A percentile compares a stretch with the other conserved stretches of the same genome.
phyloP scores from a whole-genome alignment of 257 asterid species.

The Solanum dulcamara region DNA sequence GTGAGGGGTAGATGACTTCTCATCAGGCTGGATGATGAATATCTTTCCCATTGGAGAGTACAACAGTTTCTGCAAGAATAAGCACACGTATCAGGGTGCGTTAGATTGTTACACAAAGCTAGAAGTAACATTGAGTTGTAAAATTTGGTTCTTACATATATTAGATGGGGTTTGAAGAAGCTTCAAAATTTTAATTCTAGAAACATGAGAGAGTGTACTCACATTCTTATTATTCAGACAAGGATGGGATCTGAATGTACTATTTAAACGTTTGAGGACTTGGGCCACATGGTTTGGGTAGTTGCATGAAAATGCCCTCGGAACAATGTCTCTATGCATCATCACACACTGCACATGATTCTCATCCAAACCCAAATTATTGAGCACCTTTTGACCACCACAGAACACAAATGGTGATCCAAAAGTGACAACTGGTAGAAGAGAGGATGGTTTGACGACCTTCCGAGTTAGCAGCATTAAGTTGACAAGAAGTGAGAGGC shows the following conservation, averaged over 20 bases:
- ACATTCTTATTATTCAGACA: constrained; percentile 79
- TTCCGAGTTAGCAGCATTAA: constrained; percentile 64
- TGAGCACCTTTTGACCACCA: constrained; percentile 60
- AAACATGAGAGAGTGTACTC: constrained; percentile 8
- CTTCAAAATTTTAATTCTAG: background rate
- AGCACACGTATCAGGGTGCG: background rate
- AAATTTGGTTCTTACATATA: background rate
- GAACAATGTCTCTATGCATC: constrained; percentile 90
- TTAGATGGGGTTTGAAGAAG: background rate
- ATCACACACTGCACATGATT: constrained; percentile 62
- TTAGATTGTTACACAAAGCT: background rate
- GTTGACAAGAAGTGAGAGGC: constrained; percentile 75
- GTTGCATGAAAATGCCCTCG: constrained; percentile 84
- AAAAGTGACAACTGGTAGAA: constrained; percentile 79
- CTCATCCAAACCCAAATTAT: constrained; percentile 56
- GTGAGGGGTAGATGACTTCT: constrained; percentile 61
- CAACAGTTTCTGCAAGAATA: constrained; percentile 44
- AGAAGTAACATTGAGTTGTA: background rate
- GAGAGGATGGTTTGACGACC: constrained; percentile 30
- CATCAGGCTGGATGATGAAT: constrained; percentile 80
- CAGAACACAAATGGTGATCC: constrained; percentile 86
- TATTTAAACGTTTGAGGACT: constrained; percentile 56
- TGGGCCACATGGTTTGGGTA: constrained; percentile 67
- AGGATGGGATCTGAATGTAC: constrained; percentile 58
- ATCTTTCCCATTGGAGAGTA: constrained; percentile 82